phyloP scores from a whole-genome alignment of 169 alveolate species.

The Plasmodium fragile region DNA sequence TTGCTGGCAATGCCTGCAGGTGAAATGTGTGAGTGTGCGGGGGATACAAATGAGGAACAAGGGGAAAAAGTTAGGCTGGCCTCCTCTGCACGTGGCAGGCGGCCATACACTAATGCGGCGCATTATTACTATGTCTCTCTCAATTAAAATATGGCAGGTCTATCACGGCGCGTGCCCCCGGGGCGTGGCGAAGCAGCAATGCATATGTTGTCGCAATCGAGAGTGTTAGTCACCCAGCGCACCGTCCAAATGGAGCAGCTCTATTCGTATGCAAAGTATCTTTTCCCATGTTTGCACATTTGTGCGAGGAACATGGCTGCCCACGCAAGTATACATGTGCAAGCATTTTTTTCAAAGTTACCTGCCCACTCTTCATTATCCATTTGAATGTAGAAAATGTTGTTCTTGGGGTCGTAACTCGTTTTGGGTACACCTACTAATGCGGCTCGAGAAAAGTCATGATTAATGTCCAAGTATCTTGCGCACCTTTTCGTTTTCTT shows the following conservation, averaged over 20 bases:
- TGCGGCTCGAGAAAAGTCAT: slow-evolving; percentile 77
- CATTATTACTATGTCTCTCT: background rate
- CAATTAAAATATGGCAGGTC: background rate
- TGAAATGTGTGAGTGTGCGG: background rate
- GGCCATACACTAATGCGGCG: background rate
- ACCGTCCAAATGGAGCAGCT: background rate
- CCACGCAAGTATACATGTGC: background rate
- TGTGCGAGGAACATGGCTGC: background rate
- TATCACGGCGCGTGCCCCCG: background rate
- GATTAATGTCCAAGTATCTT: slow-evolving; percentile 80
- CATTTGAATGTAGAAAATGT: slow-evolving; percentile 83
- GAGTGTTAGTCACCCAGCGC: background rate
- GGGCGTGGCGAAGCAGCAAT: background rate
- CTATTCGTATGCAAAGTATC: background rate
- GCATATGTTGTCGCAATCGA: background rate
- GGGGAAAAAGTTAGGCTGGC: background rate
- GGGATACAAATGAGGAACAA: background rate
- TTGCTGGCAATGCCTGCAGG: slow-evolving; percentile 83
- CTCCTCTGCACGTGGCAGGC: background rate
- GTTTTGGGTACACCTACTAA: slow-evolving; percentile 87
- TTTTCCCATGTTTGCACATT: background rate
- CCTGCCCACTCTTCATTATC: slow-evolving; percentile 88
- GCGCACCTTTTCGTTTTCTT: slow-evolving; percentile 76
- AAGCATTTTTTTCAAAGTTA: background rate
- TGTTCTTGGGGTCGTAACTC: slow-evolving; percentile 85